Evolutionary conservation across 1,139 yeast genomes (phyloP).

Genomic region (Zygosaccharomyces pseudobailii): DNA sequence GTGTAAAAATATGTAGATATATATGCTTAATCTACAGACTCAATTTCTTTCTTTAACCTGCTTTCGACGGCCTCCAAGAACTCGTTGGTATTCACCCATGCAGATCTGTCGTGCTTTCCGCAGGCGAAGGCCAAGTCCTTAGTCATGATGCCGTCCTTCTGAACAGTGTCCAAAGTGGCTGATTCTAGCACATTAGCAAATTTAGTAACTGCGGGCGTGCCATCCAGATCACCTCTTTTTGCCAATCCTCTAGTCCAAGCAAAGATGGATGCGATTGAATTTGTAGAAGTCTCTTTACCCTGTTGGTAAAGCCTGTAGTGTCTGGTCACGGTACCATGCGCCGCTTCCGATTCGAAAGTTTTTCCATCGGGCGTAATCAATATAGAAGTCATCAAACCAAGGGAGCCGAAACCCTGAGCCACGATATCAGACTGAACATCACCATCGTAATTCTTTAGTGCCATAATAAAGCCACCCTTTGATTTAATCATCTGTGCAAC

Average conservation of each 20-base stretch:
- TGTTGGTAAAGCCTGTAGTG: constrained; percentile 80
- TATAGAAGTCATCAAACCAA: constrained; percentile 80
- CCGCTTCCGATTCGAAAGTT: constrained; percentile 79
- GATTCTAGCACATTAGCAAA: constrained; percentile 64
- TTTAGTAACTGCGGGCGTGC: constrained; percentile 62
- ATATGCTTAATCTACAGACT: constrained; percentile 19
- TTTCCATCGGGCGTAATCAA: constrained; percentile 84
- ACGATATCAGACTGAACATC: constrained; percentile 83
- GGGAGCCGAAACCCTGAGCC: constrained; percentile 82
- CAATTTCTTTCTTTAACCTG: constrained; percentile 27
- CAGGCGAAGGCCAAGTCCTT: constrained; percentile 75
- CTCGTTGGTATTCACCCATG: constrained; percentile 72
- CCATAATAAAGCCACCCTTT: constrained; percentile 78
- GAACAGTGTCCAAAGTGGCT: constrained; percentile 69
- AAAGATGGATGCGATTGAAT: constrained; percentile 78
- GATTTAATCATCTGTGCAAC: constrained; percentile 86
- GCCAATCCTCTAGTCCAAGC: constrained; percentile 85
- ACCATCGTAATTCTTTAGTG: constrained; percentile 81
- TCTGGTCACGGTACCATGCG: constrained; percentile 85
- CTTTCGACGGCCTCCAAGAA: constrained; percentile 68
- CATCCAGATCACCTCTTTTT: constrained; percentile 74
- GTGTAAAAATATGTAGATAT: background rate
- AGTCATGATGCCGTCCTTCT: constrained; percentile 71
- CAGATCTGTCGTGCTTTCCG: constrained; percentile 59
- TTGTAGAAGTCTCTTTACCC: constrained; percentile 80